phyloP scores from a whole-genome alignment of 176 grass and related monocot genomes.

The Puccinellia tenuiflora region DNA sequence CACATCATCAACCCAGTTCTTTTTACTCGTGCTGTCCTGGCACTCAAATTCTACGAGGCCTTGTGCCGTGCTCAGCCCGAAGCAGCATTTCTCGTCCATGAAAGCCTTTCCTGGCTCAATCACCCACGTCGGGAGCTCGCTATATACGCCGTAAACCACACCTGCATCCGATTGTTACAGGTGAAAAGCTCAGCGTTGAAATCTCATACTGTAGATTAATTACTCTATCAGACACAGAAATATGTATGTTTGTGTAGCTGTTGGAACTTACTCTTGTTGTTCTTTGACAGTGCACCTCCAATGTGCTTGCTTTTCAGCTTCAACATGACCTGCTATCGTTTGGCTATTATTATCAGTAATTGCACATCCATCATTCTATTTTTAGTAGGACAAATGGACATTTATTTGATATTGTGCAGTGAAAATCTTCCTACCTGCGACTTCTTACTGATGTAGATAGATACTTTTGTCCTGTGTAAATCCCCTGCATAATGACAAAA shows the following conservation, averaged over 20 bases:
- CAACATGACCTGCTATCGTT: slow-evolving; percentile 64
- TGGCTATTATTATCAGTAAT: neutral
- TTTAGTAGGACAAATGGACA: neutral
- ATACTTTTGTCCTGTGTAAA: slow-evolving; percentile 60
- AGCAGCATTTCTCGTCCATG: slow-evolving; percentile 44
- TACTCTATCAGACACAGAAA: neutral
- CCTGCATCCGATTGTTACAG: slow-evolving; percentile 37
- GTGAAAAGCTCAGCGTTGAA: neutral
- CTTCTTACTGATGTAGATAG: slow-evolving; percentile 79
- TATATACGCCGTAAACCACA: slow-evolving; percentile 76
- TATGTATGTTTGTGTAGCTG: neutral
- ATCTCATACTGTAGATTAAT: neutral
- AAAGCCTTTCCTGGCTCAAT: slow-evolving; percentile 40
- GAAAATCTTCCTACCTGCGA: slow-evolving; percentile 54
- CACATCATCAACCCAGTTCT: slow-evolving; percentile 82
- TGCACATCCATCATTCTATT: neutral
- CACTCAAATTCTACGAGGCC: slow-evolving; percentile 87
- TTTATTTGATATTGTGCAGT: neutral
- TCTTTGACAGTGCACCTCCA: slow-evolving; percentile 86
- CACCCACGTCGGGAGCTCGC: slow-evolving; percentile 73
- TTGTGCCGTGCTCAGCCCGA: slow-evolving; percentile 78
- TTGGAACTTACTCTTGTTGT: slow-evolving; percentile 72
- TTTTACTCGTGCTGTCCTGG: slow-evolving; percentile 48
- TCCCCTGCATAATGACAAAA: slow-evolving; percentile 54
- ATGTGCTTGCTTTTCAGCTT: slow-evolving; percentile 97